These are phyloP conservation scores for Leccinum longicurvipes DNA, from an alignment of 768 basidiomycete genomes.

Conservation along the genomic window DNA sequence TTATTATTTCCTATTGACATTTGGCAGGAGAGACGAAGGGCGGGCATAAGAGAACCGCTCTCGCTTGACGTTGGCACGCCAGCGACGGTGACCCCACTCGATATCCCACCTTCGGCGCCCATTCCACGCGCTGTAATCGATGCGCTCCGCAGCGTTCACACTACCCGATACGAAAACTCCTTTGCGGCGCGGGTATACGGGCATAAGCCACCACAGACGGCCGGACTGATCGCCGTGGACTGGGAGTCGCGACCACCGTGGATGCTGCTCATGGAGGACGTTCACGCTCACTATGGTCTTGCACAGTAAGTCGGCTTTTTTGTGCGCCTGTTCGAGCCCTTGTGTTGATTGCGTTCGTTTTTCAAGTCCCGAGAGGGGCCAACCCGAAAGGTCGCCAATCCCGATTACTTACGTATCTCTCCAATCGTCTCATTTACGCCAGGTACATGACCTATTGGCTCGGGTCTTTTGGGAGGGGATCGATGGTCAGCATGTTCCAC, in stretches of 20 bases:
- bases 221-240: constrained; percentile 54
- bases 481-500: constrained; percentile 45
- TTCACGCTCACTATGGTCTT: constrained; percentile 60
- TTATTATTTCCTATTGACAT: background rate
- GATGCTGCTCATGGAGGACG: constrained; percentile 72
- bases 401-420: constrained; percentile 67
- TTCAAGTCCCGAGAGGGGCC: constrained; percentile 54
- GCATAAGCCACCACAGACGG: constrained; percentile 17
- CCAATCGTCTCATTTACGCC: constrained; percentile 54
- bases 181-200: constrained; percentile 66
- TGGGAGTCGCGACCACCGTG: constrained; percentile 73
- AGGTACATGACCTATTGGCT: constrained; percentile 68
- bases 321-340: background rate
- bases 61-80: background rate
- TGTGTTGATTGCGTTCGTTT: constrained; percentile 1
- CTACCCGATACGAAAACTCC: constrained; percentile 62
- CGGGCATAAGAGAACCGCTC: constrained; percentile 5
- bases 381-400: constrained; percentile 37
- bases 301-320: constrained; percentile 44
- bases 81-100: constrained; percentile 26
- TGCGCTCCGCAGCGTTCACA: constrained; percentile 52
- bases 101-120: constrained; percentile 22
- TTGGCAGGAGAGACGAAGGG: constrained; percentile 21
- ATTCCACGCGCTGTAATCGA: constrained; percentile 39
- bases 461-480: constrained; percentile 77